These are phyloP conservation scores for Wallacemonas collosoma DNA, from an alignment of 208 protist genomes.

Conservation along the genomic window DNA sequence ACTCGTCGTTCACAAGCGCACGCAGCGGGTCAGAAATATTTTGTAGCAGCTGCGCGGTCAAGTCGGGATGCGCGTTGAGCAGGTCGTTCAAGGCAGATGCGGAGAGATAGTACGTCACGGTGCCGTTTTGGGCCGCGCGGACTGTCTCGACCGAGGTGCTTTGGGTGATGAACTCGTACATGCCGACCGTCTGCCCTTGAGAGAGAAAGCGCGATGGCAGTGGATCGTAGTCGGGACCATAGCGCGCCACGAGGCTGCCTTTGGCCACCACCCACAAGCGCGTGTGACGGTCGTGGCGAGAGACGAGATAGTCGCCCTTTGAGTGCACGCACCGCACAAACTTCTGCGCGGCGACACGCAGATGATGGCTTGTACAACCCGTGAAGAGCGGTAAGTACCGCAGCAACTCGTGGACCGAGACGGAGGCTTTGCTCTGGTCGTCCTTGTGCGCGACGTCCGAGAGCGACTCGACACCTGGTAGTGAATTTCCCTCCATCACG, in stretches of 20 bases:
- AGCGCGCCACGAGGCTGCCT: conserved; percentile 57
- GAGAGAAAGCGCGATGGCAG: conserved; percentile 58
- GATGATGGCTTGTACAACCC: conserved; percentile 72
- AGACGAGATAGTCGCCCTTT: conserved; percentile 75
- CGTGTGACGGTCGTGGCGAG: conserved; percentile 59
- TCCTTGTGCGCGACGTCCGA: conserved; percentile 52
- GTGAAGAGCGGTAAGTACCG: conserved; percentile 72
- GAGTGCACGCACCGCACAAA: conserved; percentile 60
- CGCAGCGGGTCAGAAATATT: conserved; percentile 79
- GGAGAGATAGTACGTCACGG: conserved; percentile 80
- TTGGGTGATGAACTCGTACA: conserved; percentile 85
- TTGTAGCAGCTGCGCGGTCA: conserved; percentile 78
- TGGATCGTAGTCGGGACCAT: conserved; percentile 52
- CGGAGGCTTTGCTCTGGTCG: conserved; percentile 34
- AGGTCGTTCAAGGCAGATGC: conserved; percentile 70
- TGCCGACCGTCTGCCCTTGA: conserved; percentile 66
- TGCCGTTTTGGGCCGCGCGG: conserved; percentile 64
- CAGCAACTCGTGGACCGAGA: conserved; percentile 66
- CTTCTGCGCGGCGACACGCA: conserved; percentile 58
- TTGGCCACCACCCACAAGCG: conserved; percentile 70
- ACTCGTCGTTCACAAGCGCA: conserved; percentile 61
- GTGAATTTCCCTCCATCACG: conserved; percentile 95
- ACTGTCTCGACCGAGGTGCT: conserved; percentile 67
- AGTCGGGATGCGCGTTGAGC: conserved; percentile 69
- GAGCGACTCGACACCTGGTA: conserved; percentile 89